phyloP scores from a whole-genome alignment of 306 rosid species.

The Cicer pinnatifidum region DNA sequence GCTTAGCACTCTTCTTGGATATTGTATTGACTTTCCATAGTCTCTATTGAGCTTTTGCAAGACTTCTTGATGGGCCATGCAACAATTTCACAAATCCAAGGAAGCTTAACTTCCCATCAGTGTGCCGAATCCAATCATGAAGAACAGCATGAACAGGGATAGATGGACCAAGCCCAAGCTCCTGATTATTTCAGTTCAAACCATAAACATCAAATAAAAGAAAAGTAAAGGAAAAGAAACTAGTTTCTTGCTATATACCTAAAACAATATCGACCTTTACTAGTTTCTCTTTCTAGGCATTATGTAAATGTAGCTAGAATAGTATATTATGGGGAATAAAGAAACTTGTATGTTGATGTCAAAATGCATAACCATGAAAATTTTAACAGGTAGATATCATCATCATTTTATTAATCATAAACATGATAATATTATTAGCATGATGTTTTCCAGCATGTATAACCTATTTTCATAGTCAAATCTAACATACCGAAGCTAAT shows the following conservation, averaged over 20 bases:
- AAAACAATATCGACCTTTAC: slow-evolving; percentile 20
- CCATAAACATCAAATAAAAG: slow-evolving; percentile 38
- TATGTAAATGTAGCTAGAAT: slow-evolving; percentile 16
- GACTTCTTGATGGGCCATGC: slow-evolving; percentile 78
- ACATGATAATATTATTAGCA: not conserved
- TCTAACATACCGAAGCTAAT: slow-evolving; percentile 84
- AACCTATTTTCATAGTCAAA: slow-evolving; percentile 25
- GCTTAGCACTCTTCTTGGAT: slow-evolving; percentile 37
- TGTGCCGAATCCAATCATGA: slow-evolving; percentile 94
- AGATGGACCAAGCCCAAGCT: slow-evolving; percentile 87
- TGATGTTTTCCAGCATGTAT: slow-evolving; percentile 19
- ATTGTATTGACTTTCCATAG: slow-evolving; percentile 33
- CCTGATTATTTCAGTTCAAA: slow-evolving; percentile 57
- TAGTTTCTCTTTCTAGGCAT: not conserved
- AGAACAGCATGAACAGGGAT: slow-evolving; percentile 92
- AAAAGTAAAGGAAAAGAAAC: slow-evolving; percentile 1
- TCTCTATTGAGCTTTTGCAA: slow-evolving; percentile 60
- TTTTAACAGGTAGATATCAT: not conserved
- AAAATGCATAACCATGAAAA: slow-evolving; percentile 1
- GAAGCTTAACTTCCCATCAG: slow-evolving; percentile 91
- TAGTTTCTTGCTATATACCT: slow-evolving; percentile 25
- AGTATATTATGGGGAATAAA: not conserved
- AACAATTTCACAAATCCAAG: slow-evolving; percentile 85
- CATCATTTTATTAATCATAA: not conserved
- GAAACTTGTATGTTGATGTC: slow-evolving; percentile 5